A percentile compares a stretch with the other conserved stretches of the same genome.
These are phyloP conservation scores for carrot (Daucus carota) DNA, from an alignment of 129 eudicot genomes.

Conservation along the genomic window DH1_v3.0 NC_030385.2:6081501-6082000, in stretches of 20 bases:
- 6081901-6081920: constrained; percentile 66
- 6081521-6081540: not conserved
- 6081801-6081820: not conserved
- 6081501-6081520: not conserved
- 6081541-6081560: not conserved
- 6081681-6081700: not conserved
- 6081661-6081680: not conserved
- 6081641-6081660: not conserved
- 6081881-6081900: constrained; percentile 97
- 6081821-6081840: not conserved
- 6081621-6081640: not conserved
- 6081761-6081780: not conserved
- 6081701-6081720: not conserved
- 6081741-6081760: not conserved
- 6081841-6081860: not conserved
- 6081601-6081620: not conserved
- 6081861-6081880: constrained; percentile 58
- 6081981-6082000: constrained; percentile 87
- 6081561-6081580: not conserved
- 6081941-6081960: constrained; percentile 71
- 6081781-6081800: not conserved
- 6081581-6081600: not conserved
- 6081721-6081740: too few relatives aligned
- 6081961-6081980: constrained; percentile 87
- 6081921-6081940: constrained; percentile 79